Evolutionary conservation across 1,139 yeast genomes (phyloP).

Genomic region (Debaryomyces subglobosus): DNA sequence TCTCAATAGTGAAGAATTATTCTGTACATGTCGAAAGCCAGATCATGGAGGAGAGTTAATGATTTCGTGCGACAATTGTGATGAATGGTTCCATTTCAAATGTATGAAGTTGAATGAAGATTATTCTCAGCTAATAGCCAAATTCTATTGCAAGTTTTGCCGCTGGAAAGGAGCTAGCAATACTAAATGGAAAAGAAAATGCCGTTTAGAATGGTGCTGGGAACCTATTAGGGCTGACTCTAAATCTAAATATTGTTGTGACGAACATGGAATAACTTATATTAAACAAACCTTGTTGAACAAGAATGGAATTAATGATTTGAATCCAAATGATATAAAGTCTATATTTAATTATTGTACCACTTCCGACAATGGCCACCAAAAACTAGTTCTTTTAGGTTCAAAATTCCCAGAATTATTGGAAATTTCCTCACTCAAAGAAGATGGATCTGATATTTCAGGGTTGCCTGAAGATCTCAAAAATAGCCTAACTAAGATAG

Average conservation of each 20-base stretch:
- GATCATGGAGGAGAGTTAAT: slow-evolving; percentile 78
- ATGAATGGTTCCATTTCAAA: slow-evolving; percentile 89
- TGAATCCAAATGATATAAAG: slow-evolving; percentile 23
- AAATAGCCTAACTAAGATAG: slow-evolving; percentile 21
- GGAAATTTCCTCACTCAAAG: slow-evolving; percentile 32
- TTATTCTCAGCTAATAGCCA: slow-evolving; percentile 60
- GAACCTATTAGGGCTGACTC: slow-evolving; percentile 50
- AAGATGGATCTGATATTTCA: slow-evolving; percentile 30
- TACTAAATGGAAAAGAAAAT: slow-evolving; percentile 75
- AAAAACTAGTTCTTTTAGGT: slow-evolving; percentile 30
- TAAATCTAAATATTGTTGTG: slow-evolving; percentile 72
- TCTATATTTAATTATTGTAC: slow-evolving; percentile 17
- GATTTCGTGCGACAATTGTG: slow-evolving; percentile 95
- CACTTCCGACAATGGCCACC: slow-evolving; percentile 14
- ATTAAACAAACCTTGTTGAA: slow-evolving; percentile 36
- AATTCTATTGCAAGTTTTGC: slow-evolving; percentile 79
- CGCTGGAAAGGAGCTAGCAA: slow-evolving; percentile 46
- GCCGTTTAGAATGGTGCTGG: slow-evolving; percentile 63
- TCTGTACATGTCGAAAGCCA: slow-evolving; percentile 77
- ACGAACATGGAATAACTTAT: slow-evolving; percentile 68
- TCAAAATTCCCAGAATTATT: slow-evolving; percentile 43
- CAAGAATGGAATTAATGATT: slow-evolving; percentile 20
- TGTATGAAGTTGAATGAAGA: slow-evolving; percentile 67
- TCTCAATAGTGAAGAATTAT: slow-evolving; percentile 62
- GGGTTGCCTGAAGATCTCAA: slow-evolving; percentile 35